Evolutionary conservation across 2,329 filamentous ascomycete species (phyloP).

Genomic region (Pseudogymnoascus verrucosus): DNA sequence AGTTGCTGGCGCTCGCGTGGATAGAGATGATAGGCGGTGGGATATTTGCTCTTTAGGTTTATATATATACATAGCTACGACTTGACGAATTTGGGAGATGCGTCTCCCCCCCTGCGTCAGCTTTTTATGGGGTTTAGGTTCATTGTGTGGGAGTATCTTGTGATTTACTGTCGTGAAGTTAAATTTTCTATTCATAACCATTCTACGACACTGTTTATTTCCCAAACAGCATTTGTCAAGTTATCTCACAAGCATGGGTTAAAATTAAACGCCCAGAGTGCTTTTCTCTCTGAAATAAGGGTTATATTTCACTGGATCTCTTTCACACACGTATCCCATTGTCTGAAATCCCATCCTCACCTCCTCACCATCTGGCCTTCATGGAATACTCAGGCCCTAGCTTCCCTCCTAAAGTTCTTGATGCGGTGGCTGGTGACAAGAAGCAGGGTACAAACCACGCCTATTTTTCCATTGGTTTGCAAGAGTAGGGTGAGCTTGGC

Average conservation of each 20-base stretch:
- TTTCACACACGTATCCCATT: neutral
- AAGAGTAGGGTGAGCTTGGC: too few species aligned
- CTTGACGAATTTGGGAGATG: neutral
- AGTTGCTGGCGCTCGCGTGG: neutral
- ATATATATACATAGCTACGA: conserved; percentile 1
- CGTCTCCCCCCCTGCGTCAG: neutral
- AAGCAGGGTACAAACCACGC: neutral
- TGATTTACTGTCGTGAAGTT: neutral
- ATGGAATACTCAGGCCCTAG: neutral
- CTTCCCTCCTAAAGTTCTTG: neutral
- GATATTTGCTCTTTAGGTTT: neutral
- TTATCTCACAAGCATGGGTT: neutral
- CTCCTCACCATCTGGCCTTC: neutral
- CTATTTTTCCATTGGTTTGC: neutral
- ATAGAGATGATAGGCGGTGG: neutral
- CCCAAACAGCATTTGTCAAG: neutral
- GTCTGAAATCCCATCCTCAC: neutral
- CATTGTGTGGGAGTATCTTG: neutral
- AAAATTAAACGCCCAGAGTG: neutral
- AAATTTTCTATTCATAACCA: neutral
- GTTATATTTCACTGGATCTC: neutral
- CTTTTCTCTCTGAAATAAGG: neutral
- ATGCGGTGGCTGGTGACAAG: neutral
- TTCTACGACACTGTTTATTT: neutral
- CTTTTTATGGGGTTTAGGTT: neutral